These are phyloP conservation scores for Pseudonitzschia multistriata DNA, from an alignment of 108 stramenopile genomes.

Conservation along the genomic window DNA sequence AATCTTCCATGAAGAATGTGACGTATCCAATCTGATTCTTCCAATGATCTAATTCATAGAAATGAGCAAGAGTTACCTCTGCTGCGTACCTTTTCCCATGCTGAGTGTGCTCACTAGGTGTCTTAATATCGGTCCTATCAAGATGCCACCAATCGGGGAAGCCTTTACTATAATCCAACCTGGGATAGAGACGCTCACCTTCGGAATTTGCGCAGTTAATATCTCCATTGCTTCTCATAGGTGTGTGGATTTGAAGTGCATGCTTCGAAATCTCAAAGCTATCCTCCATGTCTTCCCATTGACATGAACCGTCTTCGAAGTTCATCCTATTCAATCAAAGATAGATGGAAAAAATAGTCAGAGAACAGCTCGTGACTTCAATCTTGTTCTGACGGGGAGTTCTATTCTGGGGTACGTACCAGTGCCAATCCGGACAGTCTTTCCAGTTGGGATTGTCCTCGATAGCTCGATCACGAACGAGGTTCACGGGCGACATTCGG, in stretches of 20 bases:
- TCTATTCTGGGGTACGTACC: conserved; percentile 20
- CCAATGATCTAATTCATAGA: conserved; percentile 34
- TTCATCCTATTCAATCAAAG: conserved; percentile 25
- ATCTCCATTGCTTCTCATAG: conserved; percentile 28
- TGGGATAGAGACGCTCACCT: conserved; percentile 27
- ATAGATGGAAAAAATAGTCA: not conserved
- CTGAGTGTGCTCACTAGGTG: conserved; percentile 59
- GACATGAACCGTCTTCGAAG: conserved; percentile 37
- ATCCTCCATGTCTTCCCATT: conserved; percentile 41
- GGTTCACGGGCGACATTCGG: conserved; percentile 61
- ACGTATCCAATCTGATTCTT: conserved; percentile 37
- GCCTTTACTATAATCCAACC: conserved; percentile 47
- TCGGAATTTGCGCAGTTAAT: conserved; percentile 30
- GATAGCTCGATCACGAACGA: conserved; percentile 54
- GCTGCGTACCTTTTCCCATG: conserved; percentile 68
- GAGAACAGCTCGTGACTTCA: not conserved
- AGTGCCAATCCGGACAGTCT: conserved; percentile 47
- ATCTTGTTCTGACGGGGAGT: too few species aligned
- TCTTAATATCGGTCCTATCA: conserved; percentile 56
- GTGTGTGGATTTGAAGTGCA: conserved; percentile 32
- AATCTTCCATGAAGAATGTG: conserved; percentile 42
- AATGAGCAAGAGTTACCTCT: conserved; percentile 52
- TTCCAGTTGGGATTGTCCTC: conserved; percentile 21
- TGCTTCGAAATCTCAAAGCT: conserved; percentile 33
- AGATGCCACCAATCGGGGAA: conserved; percentile 47